These are phyloP conservation scores for Butyriboletus loyo DNA, from an alignment of 768 basidiomycete genomes.

Conservation along the genomic window DNA sequence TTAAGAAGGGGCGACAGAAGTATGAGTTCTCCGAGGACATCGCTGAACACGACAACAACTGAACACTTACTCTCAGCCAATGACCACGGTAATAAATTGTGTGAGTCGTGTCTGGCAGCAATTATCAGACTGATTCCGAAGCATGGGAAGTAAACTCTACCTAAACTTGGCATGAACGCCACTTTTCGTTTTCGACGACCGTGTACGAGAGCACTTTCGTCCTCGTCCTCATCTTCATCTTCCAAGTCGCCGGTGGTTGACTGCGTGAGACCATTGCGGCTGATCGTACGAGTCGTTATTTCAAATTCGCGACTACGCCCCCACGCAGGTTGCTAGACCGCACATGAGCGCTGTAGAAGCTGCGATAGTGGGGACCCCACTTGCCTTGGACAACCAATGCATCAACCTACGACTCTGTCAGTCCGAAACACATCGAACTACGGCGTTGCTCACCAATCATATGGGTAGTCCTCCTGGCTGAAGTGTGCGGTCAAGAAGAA, in stretches of 20 bases:
- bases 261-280: conserved; percentile 61
- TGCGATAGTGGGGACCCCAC: conserved; percentile 7
- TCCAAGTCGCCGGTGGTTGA: conserved; percentile 74
- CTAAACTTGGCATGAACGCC: conserved; percentile 81
- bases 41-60: not conserved
- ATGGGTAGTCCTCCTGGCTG: conserved; percentile 83
- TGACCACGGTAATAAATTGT: conserved; percentile 89
- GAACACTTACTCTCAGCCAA: conserved; percentile 68
- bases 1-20: conserved; percentile 13
- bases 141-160: conserved; percentile 39
- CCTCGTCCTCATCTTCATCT: conserved; percentile 70
- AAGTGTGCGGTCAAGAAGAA: conserved; percentile 91
- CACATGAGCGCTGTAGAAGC: conserved; percentile 15
- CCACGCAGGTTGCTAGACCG: conserved; percentile 81
- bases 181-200: conserved; percentile 76
- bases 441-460: conserved; percentile 60
- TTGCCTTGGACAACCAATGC: conserved; percentile 85
- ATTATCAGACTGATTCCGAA: conserved; percentile 14
- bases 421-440: not conserved
- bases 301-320: conserved; percentile 86
- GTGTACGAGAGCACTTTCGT: conserved; percentile 55
- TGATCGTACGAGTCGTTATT: conserved; percentile 75
- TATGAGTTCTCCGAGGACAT: conserved; percentile 20
- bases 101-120: conserved; percentile 69
- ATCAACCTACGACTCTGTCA: conserved; percentile 57